These are phyloP conservation scores for Pseudocercospora vitis DNA, from an alignment of 2,329 filamentous ascomycete genomes.

Conservation along the genomic window DNA sequence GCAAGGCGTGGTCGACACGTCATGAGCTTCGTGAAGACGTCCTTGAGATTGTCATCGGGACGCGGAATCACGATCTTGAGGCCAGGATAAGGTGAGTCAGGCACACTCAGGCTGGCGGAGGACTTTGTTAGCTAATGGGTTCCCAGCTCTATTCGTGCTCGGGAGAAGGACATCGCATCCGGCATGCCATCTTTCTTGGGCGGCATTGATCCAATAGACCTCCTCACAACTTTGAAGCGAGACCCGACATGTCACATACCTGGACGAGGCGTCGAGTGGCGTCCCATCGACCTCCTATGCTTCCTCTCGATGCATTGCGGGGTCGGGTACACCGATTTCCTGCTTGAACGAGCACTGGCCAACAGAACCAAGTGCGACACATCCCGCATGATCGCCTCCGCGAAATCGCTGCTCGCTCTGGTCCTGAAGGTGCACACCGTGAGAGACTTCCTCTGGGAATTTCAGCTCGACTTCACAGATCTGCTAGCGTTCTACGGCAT, in stretches of 20 bases:
- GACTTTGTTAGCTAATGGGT: background rate
- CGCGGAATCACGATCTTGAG: slow-evolving; percentile 14
- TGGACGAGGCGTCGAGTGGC: slow-evolving; percentile 17
- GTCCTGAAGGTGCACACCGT: slow-evolving; percentile 16
- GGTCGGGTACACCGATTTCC: slow-evolving; percentile 19
- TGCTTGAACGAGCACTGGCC: slow-evolving; percentile 24
- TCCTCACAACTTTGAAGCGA: slow-evolving; percentile 18
- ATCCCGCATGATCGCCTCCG: slow-evolving; percentile 16
- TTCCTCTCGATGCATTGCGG: slow-evolving; percentile 17
- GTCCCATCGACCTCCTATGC: slow-evolving; percentile 20
- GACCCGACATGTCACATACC: slow-evolving; percentile 17
- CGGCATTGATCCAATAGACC: slow-evolving; percentile 17
- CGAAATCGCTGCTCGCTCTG: slow-evolving; percentile 18
- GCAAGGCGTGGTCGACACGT: slow-evolving; percentile 14
- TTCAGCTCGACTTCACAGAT: slow-evolving; percentile 21
- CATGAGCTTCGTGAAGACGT: slow-evolving; percentile 23
- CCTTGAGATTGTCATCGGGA: slow-evolving; percentile 23
- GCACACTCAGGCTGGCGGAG: background rate
- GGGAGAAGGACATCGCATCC: slow-evolving; percentile 15
- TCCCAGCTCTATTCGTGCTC: slow-evolving; percentile 13
- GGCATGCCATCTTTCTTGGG: slow-evolving; percentile 19
- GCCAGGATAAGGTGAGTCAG: slow-evolving; percentile 13
- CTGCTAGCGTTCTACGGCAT: slow-evolving; percentile 24
- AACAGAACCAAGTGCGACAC: slow-evolving; percentile 19
- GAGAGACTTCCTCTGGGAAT: slow-evolving; percentile 23